These are phyloP conservation scores for Oryza nivara DNA, from an alignment of 176 grass and related monocot genomes.

Conservation along the genomic window DNA sequence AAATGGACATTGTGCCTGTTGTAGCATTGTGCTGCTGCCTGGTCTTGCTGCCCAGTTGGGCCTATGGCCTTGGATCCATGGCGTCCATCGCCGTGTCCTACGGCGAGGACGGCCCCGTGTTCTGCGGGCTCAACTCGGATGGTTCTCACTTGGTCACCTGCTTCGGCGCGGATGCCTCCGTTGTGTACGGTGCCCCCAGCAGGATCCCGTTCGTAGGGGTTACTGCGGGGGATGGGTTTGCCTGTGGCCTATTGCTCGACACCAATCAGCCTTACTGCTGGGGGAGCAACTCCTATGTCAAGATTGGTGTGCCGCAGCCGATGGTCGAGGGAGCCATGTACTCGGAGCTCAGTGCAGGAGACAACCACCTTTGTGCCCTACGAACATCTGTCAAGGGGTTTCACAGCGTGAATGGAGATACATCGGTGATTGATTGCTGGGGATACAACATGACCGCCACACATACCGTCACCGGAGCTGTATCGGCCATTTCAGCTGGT, in stretches of 20 bases:
- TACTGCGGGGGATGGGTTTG: constrained; percentile 87
- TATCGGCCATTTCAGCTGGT: constrained; percentile 68
- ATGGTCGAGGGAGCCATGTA: constrained; percentile 82
- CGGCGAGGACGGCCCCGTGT: constrained; percentile 91
- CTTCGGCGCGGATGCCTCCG: constrained; percentile 81
- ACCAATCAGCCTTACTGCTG: constrained; percentile 92
- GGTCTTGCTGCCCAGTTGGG: constrained; percentile 34
- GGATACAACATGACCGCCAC: constrained; percentile 95
- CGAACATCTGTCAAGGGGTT: constrained; percentile 36
- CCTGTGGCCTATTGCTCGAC: constrained; percentile 84
- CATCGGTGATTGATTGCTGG: constrained; percentile 86
- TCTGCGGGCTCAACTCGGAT: constrained; percentile 84
- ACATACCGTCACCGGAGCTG: constrained; percentile 49
- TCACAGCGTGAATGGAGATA: constrained; percentile 30
- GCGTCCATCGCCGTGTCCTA: constrained; percentile 93
- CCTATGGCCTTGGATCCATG: constrained; percentile 83
- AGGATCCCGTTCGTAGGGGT: constrained; percentile 78
- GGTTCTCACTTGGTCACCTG: constrained; percentile 79
- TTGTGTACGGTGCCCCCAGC: constrained; percentile 81
- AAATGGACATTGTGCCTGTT: constrained; percentile 30
- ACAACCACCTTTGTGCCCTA: constrained; percentile 87
- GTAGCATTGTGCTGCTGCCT: constrained; percentile 44
- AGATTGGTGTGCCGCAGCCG: constrained; percentile 93
- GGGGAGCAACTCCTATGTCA: constrained; percentile 93
- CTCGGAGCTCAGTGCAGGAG: constrained; percentile 84